Evolutionary conservation across 345 rosid species (phyloP).

Genomic region (Syzygium jambos): DNA sequence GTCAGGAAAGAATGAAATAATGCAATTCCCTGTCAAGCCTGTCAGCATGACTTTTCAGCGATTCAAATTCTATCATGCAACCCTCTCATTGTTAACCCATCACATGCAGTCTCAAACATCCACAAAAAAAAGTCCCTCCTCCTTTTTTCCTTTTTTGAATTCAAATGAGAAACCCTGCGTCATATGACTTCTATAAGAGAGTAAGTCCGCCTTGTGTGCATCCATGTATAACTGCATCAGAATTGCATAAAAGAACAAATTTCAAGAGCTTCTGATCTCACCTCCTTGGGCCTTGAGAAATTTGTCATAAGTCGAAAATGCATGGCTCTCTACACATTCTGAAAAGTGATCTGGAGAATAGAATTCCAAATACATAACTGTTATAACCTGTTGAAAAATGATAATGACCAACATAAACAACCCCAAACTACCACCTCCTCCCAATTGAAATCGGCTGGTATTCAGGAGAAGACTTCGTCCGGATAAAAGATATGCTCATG

Average conservation of each 20-base stretch:
- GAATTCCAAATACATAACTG: neutral
- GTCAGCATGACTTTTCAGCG: neutral
- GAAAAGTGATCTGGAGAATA: conserved; percentile 78
- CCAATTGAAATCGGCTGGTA: neutral
- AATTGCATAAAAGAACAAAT: neutral
- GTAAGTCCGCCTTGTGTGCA: neutral
- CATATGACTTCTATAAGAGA: neutral
- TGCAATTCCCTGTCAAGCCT: neutral
- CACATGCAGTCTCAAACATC: neutral
- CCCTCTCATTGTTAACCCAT: neutral
- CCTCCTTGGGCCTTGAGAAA: conserved; percentile 86
- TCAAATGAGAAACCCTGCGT: neutral
- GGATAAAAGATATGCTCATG: neutral
- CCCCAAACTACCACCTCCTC: neutral
- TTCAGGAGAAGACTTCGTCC: neutral
- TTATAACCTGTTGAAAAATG: neutral
- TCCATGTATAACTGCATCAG: neutral
- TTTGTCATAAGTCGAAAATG: conserved; percentile 92
- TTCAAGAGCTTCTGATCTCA: conserved; percentile 13
- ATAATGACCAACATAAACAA: neutral
- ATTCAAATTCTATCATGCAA: neutral
- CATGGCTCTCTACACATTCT: conserved; percentile 92
- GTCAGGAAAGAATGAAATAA: neutral
- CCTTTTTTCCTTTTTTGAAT: neutral
- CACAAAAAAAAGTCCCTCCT: neutral